These are phyloP conservation scores for Pugionium cornutum DNA, from an alignment of 345 rosid species.

Conservation along the genomic window DNA sequence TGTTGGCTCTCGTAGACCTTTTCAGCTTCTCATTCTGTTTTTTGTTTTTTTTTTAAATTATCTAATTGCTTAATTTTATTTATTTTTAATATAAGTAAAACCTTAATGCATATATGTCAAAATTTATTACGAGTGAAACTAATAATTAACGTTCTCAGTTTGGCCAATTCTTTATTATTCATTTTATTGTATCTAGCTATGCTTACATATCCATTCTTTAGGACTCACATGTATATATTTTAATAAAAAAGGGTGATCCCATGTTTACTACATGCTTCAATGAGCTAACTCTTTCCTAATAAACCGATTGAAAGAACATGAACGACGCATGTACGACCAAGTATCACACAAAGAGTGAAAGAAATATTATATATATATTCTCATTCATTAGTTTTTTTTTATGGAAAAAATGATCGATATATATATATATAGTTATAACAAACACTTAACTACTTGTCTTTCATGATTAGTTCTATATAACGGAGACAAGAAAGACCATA, in stretches of 20 bases:
- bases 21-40: too few species aligned
- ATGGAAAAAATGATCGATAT: neutral
- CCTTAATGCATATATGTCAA: too few species aligned
- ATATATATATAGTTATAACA: constrained; percentile 12
- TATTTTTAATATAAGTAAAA: too few species aligned
- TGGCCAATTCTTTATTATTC: too few species aligned
- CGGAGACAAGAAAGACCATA: neutral
- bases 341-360: constrained; percentile 37
- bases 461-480: constrained; percentile 27
- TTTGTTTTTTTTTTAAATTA: too few species aligned
- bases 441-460: constrained; percentile 35
- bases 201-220: neutral
- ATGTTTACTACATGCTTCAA: constrained; percentile 5
- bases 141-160: too few species aligned
- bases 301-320: constrained; percentile 39
- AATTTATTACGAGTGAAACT: too few species aligned
- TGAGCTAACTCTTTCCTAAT: constrained; percentile 37
- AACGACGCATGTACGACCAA: constrained; percentile 26
- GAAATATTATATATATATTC: constrained; percentile 9
- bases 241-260: neutral
- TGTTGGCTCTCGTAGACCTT: too few species aligned
- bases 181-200: neutral
- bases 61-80: too few species aligned
- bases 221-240: constrained; percentile 4
- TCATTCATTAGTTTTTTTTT: too few species aligned